phyloP scores from a whole-genome alignment of 31 red algal genomes.

The Odonthalia washingtoniensis region DNA sequence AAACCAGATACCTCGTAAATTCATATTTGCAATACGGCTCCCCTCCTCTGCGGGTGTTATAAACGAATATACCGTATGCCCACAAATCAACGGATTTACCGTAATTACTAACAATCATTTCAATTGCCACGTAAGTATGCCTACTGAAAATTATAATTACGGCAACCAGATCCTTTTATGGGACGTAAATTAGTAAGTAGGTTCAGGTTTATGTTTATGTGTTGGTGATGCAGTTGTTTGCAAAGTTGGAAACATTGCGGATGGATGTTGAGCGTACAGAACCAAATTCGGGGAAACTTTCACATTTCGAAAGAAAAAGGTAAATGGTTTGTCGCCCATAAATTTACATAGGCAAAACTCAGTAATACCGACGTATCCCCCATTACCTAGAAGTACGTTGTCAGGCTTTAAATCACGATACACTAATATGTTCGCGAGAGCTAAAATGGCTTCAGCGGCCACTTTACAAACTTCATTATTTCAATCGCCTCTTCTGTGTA shows the following conservation, averaged over 20 bases:
- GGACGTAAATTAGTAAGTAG: too few relatives aligned
- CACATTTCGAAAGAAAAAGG: too few relatives aligned
- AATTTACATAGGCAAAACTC: constrained; percentile 93
- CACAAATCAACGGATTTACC: constrained; percentile 89
- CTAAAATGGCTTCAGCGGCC: constrained; percentile 72
- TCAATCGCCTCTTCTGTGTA: constrained; percentile 60
- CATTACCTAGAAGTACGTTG: constrained; percentile 75
- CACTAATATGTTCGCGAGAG: constrained; percentile 82
- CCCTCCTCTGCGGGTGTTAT: constrained; percentile 70
- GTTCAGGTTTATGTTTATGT: too few relatives aligned
- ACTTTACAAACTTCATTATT: constrained; percentile 61
- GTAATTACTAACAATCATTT: constrained; percentile 87
- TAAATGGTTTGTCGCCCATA: constrained; percentile 53
- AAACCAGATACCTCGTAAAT: constrained; percentile 78
- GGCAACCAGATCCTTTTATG: too few relatives aligned
- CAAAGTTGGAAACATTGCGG: too few relatives aligned
- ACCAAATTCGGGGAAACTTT: too few relatives aligned
- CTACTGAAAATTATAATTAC: constrained; percentile 91
- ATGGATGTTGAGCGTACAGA: too few relatives aligned
- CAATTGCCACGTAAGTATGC: constrained; percentile 78
- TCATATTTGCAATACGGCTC: constrained; percentile 93
- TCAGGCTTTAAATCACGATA: constrained; percentile 95
- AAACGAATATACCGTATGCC: constrained; percentile 87
- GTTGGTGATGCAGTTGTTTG: too few relatives aligned
- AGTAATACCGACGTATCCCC: constrained; percentile 79